A percentile compares a stretch with the other conserved stretches of the same genome.
These are phyloP conservation scores for Eimeria acervulina DNA, from an alignment of 169 alveolate species.

Conservation along the genomic window DNA sequence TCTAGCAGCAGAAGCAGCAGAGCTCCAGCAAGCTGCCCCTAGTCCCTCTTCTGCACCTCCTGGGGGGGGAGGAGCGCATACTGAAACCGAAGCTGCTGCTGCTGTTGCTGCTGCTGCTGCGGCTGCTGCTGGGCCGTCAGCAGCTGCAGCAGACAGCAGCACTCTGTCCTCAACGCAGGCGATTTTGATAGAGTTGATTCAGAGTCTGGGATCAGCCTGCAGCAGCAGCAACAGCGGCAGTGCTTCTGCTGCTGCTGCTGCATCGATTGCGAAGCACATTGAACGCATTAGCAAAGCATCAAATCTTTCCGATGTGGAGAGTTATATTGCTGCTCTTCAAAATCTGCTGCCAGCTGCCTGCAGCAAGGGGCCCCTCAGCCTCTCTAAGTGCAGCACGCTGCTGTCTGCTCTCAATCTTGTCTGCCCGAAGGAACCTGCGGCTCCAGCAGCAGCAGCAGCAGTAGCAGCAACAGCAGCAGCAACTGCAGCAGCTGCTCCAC, in stretches of 20 bases:
- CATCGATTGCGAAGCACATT: neutral
- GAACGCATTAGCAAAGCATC: neutral
- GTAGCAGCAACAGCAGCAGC: conserved; percentile 24
- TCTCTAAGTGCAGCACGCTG: neutral
- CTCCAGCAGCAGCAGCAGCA: conserved; percentile 30
- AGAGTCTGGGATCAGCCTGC: neutral
- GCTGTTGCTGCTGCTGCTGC: conserved; percentile 52
- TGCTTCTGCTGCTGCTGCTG: conserved; percentile 28
- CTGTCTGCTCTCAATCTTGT: neutral
- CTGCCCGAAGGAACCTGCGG: neutral
- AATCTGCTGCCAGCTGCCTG: conserved; percentile 21
- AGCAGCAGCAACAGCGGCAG: conserved; percentile 68
- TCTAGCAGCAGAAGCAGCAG: conserved; percentile 56
- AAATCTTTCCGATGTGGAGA: neutral
- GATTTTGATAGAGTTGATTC: neutral
- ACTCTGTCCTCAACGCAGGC: conserved; percentile 24
- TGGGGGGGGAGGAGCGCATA: neutral
- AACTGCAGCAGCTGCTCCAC: neutral
- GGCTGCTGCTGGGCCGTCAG: neutral
- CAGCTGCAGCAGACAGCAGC: conserved; percentile 18
- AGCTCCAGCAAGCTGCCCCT: neutral
- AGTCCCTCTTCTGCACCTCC: neutral
- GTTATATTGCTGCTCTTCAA: neutral
- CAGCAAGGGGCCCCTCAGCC: neutral
- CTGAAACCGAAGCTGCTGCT: neutral